These are phyloP conservation scores for Cryptosporidium viatorum DNA, from an alignment of 169 alveolate species.

Conservation along the genomic window DNA sequence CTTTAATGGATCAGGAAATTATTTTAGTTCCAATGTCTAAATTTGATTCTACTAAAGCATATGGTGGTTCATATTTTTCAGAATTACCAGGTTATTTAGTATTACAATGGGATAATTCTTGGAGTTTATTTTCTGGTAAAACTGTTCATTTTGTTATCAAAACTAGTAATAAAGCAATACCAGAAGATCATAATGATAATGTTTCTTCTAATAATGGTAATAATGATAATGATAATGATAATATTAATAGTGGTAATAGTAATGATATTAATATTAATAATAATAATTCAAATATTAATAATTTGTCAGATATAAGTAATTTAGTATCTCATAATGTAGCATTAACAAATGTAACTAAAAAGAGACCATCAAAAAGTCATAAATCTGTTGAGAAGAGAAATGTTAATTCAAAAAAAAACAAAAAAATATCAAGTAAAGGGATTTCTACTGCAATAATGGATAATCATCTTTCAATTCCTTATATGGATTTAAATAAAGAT, in stretches of 20 bases:
- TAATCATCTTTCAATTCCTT: neutral
- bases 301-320: slow-evolving; percentile 28
- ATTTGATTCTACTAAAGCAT: slow-evolving; percentile 73
- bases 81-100: slow-evolving; percentile 54
- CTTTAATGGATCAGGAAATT: slow-evolving; percentile 35
- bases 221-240: neutral
- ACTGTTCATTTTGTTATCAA: slow-evolving; percentile 68
- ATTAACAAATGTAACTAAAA: slow-evolving; percentile 26
- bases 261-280: neutral
- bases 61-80: slow-evolving; percentile 64
- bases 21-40: slow-evolving; percentile 33
- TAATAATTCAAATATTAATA: neutral
- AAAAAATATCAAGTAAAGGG: neutral
- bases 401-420: neutral
- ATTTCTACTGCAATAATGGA: neutral
- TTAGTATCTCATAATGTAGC: slow-evolving; percentile 63
- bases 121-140: slow-evolving; percentile 74
- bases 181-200: neutral
- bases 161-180: slow-evolving; percentile 26
- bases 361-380: slow-evolving; percentile 36
- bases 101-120: slow-evolving; percentile 72
- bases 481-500: neutral
- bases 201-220: neutral
- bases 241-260: neutral
- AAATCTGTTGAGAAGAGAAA: slow-evolving; percentile 21